Conservation (phyloP, 495 filamentous ascomycete genomes). For the Penicillium dipodomyicola region DNA sequence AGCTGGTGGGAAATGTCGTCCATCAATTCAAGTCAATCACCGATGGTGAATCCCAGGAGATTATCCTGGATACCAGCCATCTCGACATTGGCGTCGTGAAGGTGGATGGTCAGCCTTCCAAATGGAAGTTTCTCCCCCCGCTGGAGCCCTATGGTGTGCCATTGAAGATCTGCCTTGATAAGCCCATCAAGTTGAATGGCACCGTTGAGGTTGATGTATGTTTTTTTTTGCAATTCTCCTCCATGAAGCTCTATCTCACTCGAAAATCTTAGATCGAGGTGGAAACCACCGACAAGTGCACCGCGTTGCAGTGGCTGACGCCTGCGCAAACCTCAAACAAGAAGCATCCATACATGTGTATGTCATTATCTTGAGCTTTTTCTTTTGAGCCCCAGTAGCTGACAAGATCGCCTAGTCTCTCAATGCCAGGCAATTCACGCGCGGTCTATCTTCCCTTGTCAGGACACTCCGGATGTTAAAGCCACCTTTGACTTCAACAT, state of each 20-base stretch:
- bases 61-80: slow-evolving; percentile 83
- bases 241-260: slow-evolving; percentile 1
- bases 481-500: slow-evolving; percentile 86
- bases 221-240: slow-evolving; percentile 14
- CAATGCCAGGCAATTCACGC: slow-evolving; percentile 97
- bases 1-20: slow-evolving; percentile 69
- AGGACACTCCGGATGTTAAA: slow-evolving; percentile 96
- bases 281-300: slow-evolving; percentile 79
- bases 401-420: slow-evolving; percentile 53
- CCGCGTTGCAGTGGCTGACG: slow-evolving; percentile 89
- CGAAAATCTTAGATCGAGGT: slow-evolving; percentile 48
- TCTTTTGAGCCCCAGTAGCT: neutral
- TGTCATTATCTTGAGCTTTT: slow-evolving; percentile 17
- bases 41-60: slow-evolving; percentile 64
- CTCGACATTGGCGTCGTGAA: slow-evolving; percentile 67
- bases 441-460: slow-evolving; percentile 89
- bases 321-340: slow-evolving; percentile 89
- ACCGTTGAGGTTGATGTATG: slow-evolving; percentile 60
- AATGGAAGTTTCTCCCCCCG: slow-evolving; percentile 68
- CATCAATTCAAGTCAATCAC: slow-evolving; percentile 72
- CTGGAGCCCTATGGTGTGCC: slow-evolving; percentile 76
- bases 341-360: slow-evolving; percentile 91
- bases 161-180: slow-evolving; percentile 66
- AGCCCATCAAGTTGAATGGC: slow-evolving; percentile 59
- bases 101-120: slow-evolving; percentile 55